A percentile compares a stretch with the other conserved stretches of the same genome.
Conservation (phyloP, 805 yeast genomes). For the Ogataea paradorogensis region DNA sequence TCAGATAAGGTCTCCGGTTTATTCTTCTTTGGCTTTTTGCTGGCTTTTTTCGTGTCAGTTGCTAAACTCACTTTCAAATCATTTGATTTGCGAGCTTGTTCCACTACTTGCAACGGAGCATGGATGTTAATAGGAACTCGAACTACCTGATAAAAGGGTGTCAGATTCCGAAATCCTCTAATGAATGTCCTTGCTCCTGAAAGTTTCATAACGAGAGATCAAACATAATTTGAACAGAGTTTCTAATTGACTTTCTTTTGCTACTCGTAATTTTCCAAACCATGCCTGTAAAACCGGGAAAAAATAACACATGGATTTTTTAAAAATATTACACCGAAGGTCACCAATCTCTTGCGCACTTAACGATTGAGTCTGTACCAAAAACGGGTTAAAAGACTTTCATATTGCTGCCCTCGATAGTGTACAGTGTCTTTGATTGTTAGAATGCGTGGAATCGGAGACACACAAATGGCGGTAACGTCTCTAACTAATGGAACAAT, state of each 20-base stretch:
- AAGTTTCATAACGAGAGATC: background rate
- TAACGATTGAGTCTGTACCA: background rate
- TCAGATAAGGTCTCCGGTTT: background rate
- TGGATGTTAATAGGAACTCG: slow-evolving; percentile 4
- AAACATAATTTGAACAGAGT: background rate
- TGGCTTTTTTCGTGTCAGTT: background rate
- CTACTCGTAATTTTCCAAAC: slow-evolving; percentile 7
- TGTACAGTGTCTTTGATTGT: background rate
- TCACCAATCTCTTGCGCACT: background rate
- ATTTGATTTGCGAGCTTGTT: background rate
- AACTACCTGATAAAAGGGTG: background rate
- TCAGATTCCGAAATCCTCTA: background rate
- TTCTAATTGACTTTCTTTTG: background rate
- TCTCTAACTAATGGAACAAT: slow-evolving; percentile 7
- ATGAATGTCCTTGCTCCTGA: background rate
- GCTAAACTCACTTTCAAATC: background rate
- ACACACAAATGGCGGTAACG: slow-evolving; percentile 8
- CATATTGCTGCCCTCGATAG: background rate
- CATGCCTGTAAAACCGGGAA: slow-evolving; percentile 2
- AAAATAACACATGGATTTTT: slow-evolving; percentile 4
- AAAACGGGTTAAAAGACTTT: background rate
- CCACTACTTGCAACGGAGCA: slow-evolving; percentile 2
- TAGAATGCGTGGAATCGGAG: slow-evolving; percentile 1
- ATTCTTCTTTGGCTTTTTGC: background rate
- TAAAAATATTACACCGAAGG: background rate